These are phyloP conservation scores for Pulicaria dysenterica DNA, from an alignment of 129 eudicot species.

Conservation along the genomic window DNA sequence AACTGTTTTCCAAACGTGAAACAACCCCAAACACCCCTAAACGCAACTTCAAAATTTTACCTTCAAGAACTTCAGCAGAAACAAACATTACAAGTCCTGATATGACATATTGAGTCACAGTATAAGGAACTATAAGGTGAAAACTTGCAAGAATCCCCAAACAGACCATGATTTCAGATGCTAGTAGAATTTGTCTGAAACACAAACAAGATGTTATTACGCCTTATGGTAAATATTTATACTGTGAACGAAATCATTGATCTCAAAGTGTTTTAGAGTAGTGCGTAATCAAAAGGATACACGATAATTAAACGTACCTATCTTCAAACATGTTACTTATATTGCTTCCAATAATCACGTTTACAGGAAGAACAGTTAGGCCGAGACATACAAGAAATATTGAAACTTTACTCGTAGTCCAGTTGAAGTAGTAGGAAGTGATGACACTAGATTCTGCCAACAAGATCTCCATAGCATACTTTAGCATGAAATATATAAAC, in stretches of 20 bases:
- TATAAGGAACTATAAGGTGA: constrained; percentile 59
- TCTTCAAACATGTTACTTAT: constrained; percentile 89
- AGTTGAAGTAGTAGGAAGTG: constrained; percentile 72
- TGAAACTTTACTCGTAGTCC: constrained; percentile 80
- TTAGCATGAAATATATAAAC: constrained; percentile 93
- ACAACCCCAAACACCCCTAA: no score
- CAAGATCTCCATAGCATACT: constrained; percentile 89
- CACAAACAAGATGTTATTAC: background rate
- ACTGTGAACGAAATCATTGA: background rate
- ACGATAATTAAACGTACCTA: constrained; percentile 50
- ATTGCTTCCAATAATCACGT: constrained; percentile 77
- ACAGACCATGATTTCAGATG: constrained; percentile 80
- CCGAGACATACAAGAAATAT: constrained; percentile 89
- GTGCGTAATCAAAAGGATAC: constrained; percentile 6
- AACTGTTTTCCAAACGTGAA: no score
- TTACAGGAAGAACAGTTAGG: constrained; percentile 91
- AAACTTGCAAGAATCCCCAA: constrained; percentile 79
- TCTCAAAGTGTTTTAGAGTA: background rate
- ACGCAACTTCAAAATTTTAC: constrained; percentile 27
- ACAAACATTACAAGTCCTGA: constrained; percentile 94
- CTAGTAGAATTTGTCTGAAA: constrained; percentile 89
- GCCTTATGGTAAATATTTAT: background rate
- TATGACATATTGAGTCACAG: constrained; percentile 77
- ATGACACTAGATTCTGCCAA: constrained; percentile 94
- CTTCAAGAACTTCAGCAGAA: constrained; percentile 94